Percentiles rank a stretch among this genome's conserved stretches.
Conservation (phyloP, 2,329 filamentous ascomycete species). For the Phaeoacremonium minimum region DNA sequence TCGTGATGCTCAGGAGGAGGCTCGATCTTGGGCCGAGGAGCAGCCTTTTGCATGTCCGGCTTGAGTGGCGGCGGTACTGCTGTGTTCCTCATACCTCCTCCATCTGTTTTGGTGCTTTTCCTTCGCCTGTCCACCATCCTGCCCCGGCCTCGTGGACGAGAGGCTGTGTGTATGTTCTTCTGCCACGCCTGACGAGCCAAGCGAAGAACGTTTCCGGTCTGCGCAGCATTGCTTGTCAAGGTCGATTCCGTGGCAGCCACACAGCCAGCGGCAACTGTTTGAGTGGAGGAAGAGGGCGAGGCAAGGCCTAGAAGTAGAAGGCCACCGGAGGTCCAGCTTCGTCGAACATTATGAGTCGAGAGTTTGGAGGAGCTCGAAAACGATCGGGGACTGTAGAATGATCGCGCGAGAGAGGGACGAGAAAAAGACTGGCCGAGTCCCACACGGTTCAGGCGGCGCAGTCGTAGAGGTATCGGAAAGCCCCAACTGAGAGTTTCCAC, state of each 20-base stretch:
- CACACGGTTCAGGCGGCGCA: constrained; percentile 6
- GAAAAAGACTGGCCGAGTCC: constrained; percentile 7
- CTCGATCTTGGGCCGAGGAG: constrained; percentile 13
- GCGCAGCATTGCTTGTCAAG: constrained; percentile 16
- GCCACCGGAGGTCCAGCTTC: constrained; percentile 50
- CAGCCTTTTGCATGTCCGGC: no score
- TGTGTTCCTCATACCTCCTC: constrained; percentile 13
- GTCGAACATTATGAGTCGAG: constrained; percentile 34
- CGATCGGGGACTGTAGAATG: constrained; percentile 16
- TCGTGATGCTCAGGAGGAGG: constrained; percentile 24
- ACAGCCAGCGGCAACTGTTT: constrained; percentile 32
- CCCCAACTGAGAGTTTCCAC: constrained; percentile 14
- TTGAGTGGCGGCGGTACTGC: constrained; percentile 2
- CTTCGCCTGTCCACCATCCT: constrained; percentile 20
- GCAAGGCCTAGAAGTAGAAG: constrained; percentile 44
- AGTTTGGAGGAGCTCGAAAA: constrained; percentile 24
- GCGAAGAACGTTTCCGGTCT: constrained; percentile 25
- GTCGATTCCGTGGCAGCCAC: constrained; percentile 31
- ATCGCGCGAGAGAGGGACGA: constrained; percentile 1
- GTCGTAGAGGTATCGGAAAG: constrained; percentile 10
- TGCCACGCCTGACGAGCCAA: constrained; percentile 31
- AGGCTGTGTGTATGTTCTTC: constrained; percentile 23
- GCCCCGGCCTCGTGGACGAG: constrained; percentile 14
- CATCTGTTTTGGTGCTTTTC: constrained; percentile 23
- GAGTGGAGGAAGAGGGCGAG: constrained; percentile 30